Conservation (phyloP, 1,284 basidiomycete genomes). For the Rhodotorula sp. region DNA sequence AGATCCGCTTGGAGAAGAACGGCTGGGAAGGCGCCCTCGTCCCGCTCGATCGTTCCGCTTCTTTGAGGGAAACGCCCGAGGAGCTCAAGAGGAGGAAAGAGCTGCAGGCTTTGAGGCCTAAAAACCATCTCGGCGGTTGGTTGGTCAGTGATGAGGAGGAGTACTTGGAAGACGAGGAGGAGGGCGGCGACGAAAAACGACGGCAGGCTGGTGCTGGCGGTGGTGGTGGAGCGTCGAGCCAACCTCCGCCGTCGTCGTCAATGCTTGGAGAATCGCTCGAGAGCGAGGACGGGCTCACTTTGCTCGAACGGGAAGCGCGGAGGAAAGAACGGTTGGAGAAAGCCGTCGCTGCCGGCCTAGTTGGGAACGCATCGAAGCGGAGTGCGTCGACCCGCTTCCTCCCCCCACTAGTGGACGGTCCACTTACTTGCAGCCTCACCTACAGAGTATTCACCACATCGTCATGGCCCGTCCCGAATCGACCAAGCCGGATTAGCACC, state of each 20-base stretch:
- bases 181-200: neutral
- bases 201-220: too few species aligned
- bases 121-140: slow-evolving; percentile 39
- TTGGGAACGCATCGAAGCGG: neutral
- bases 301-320: slow-evolving; percentile 27
- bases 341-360: neutral
- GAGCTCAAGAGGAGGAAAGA: slow-evolving; percentile 30
- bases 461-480: slow-evolving; percentile 5
- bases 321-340: slow-evolving; percentile 18
- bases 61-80: slow-evolving; percentile 15
- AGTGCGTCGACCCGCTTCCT: neutral
- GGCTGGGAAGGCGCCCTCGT: slow-evolving; percentile 52
- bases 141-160: slow-evolving; percentile 31
- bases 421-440: too few species aligned
- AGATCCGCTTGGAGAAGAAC: slow-evolving; percentile 47
- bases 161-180: neutral
- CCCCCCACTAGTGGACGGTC: too few species aligned
- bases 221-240: neutral
- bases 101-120: neutral
- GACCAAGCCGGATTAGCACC: slow-evolving; percentile 4
- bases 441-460: slow-evolving; percentile 6
- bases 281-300: slow-evolving; percentile 10
- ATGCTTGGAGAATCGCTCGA: neutral
- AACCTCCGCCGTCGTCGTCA: neutral
- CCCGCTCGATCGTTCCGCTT: slow-evolving; percentile 28